Evolutionary conservation across 345 rosid genomes (phyloP), one percentile per base, ranked within the genome.

Genomic region (Barbarea vulgaris): DNA sequence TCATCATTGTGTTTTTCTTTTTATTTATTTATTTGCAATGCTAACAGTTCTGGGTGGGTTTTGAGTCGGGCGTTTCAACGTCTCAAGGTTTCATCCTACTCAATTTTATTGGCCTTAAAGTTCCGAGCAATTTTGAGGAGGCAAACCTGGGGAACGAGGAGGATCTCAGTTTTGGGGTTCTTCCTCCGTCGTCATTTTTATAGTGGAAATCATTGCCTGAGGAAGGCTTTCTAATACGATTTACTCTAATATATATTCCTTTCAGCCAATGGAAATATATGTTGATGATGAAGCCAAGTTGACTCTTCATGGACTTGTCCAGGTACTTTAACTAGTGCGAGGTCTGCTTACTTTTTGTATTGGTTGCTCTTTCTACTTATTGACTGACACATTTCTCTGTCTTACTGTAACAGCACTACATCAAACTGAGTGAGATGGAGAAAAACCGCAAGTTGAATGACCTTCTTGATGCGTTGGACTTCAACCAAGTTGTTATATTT

Each of bases 201-300:
- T 88, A 76, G 75, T 87, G 91, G 87, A 84, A 87, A 82, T 83
- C 85, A 64, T 81, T 84, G 76, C 87, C 81, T 89, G 80, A 79
- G 76, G 91, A 86, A 82, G 82, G 77, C 54, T 83, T 39, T 83
- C 90, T 91, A 89, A 94, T 83, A 67, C 82, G 82, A 64, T 89
- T 91, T 85, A 82, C 85, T 87, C 80, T 90, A 84, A 87, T 84
- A 79, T 89, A 84, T 90, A 53, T 87, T 85, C 88, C 82, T 91
- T 96, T 80, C 97, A 96, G 98, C 99, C 99, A 9, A 96, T 93
- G 98, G 98, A 96, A 85, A 96, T 96, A 73, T 96, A 96, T 81
- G 99, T 96, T 12, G 97, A 91, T 15, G 97, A 93, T 22, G 99
- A 96, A 82, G 97, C 99, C 73, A 96, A 96, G 84, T 79, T 96